phyloP scores from a whole-genome alignment of 805 yeast genomes.

The Priceomyces melissophilus region DNA sequence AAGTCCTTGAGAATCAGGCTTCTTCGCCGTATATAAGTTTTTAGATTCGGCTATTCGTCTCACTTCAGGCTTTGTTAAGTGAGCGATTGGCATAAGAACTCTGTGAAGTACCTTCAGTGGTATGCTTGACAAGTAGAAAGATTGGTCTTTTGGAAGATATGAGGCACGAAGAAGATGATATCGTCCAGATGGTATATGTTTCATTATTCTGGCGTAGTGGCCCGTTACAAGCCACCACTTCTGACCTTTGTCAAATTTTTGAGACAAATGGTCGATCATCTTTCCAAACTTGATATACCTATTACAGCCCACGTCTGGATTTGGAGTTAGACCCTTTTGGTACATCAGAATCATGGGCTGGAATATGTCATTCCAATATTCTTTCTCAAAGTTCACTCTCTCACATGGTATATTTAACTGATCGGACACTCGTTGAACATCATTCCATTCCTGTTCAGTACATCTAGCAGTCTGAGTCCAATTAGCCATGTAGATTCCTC shows the following conservation, averaged over 20 bases:
- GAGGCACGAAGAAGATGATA: constrained; percentile 54
- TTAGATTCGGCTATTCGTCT: constrained; percentile 59
- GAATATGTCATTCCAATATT: constrained; percentile 91
- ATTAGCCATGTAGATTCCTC: constrained; percentile 91
- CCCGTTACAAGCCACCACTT: constrained; percentile 79
- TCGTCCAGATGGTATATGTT: constrained; percentile 24
- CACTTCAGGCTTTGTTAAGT: constrained; percentile 68
- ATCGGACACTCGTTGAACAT: constrained; percentile 63
- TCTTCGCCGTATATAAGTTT: constrained; percentile 60
- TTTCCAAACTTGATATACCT: constrained; percentile 82
- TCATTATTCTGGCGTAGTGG: constrained; percentile 62
- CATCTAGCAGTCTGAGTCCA: constrained; percentile 74
- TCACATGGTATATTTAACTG: constrained; percentile 66
- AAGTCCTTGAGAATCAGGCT: constrained; percentile 91
- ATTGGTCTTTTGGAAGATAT: constrained; percentile 75
- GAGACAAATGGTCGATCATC: constrained; percentile 53
- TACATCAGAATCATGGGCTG: constrained; percentile 85
- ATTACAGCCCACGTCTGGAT: constrained; percentile 92
- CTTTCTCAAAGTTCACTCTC: constrained; percentile 79
- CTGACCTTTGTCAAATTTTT: constrained; percentile 24
- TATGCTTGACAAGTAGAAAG: constrained; percentile 80
- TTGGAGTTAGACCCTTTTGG: constrained; percentile 76
- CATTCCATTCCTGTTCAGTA: constrained; percentile 85
- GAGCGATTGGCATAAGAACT: constrained; percentile 78
- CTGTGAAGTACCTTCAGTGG: constrained; percentile 40